A percentile compares a stretch with the other conserved stretches of the same genome.
These are phyloP conservation scores for Luvunga scandens DNA, from an alignment of 345 rosid species.

Conservation along the genomic window DNA sequence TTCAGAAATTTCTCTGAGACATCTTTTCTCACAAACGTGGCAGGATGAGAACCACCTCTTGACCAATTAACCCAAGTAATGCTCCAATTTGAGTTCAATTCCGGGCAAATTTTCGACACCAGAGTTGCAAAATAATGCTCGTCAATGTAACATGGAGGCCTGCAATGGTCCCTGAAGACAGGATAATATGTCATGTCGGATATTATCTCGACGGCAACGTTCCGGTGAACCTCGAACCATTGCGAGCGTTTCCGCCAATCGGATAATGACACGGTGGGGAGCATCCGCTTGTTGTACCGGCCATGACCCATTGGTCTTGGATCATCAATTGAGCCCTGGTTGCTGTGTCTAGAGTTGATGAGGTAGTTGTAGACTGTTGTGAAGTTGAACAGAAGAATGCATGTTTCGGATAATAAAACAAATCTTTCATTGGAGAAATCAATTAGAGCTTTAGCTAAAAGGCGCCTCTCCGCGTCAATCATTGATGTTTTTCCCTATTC, in stretches of 20 bases:
- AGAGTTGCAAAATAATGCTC: conserved; percentile 39
- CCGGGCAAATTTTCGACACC: conserved; percentile 17
- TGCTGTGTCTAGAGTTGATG: conserved; percentile 24
- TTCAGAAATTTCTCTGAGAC: conserved; percentile 24
- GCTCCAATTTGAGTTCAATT: conserved; percentile 27
- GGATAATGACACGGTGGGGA: conserved; percentile 19
- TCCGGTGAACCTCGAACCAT: conserved; percentile 31
- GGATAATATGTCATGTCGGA: conserved; percentile 30
- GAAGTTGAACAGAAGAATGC: conserved; percentile 40
- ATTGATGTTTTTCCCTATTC: conserved; percentile 34
- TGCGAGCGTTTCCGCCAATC: conserved; percentile 38
- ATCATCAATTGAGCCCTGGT: conserved; percentile 28
- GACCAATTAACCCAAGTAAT: conserved; percentile 47
- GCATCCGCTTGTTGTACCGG: conserved; percentile 36
- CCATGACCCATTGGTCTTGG: conserved; percentile 24
- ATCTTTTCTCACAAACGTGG: conserved; percentile 22
- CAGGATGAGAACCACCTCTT: conserved; percentile 30
- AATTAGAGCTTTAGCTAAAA: conserved; percentile 35
- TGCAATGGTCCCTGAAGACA: conserved; percentile 20
- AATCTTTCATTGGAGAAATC: conserved; percentile 31
- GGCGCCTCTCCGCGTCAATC: conserved; percentile 34
- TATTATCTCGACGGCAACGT: conserved; percentile 14
- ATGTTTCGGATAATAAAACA: conserved; percentile 34
- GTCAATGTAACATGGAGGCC: conserved; percentile 32
- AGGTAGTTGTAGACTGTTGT: conserved; percentile 29